Percentiles rank a stretch among this genome's conserved stretches.
These are phyloP conservation scores for Colletotrichum zoysiae DNA, from an alignment of 2,329 filamentous ascomycete species.

Conservation along the genomic window DNA sequence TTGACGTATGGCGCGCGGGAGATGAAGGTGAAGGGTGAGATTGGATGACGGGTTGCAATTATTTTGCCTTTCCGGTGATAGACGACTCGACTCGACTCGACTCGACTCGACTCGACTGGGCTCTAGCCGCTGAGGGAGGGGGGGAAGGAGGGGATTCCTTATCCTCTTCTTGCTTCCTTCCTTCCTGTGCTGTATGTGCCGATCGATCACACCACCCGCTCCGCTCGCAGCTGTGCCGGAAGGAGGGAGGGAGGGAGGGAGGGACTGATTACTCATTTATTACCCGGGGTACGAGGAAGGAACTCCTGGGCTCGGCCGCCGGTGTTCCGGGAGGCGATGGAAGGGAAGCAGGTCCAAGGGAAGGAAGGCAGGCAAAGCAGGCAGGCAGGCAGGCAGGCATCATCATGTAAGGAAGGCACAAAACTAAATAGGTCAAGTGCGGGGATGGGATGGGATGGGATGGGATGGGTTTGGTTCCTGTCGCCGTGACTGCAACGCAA, in stretches of 20 bases:
- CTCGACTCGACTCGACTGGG: neutral
- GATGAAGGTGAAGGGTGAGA: neutral
- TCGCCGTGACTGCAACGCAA: neutral
- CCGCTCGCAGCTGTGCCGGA: neutral
- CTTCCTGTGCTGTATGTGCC: too few species aligned
- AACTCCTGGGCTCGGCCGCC: too few species aligned
- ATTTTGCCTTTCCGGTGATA: neutral
- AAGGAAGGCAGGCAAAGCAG: too few species aligned
- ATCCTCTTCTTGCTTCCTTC: too few species aligned
- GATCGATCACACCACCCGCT: neutral
- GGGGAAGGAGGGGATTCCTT: too few species aligned
- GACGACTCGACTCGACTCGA: neutral
- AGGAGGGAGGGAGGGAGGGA: too few species aligned
- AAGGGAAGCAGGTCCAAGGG: too few species aligned
- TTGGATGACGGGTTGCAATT: neutral
- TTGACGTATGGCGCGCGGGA: neutral
- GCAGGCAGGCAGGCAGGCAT: neutral
- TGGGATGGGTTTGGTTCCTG: neutral
- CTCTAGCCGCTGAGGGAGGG: neutral
- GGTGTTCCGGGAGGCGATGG: too few species aligned
- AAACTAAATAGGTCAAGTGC: neutral
- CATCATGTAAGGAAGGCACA: constrained; percentile 1
- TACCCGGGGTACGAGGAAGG: neutral
- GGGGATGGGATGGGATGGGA: neutral
- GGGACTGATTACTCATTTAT: neutral